These are phyloP conservation scores for Auriscalpium orientale DNA, from an alignment of 768 basidiomycete species.

Conservation along the genomic window DNA sequence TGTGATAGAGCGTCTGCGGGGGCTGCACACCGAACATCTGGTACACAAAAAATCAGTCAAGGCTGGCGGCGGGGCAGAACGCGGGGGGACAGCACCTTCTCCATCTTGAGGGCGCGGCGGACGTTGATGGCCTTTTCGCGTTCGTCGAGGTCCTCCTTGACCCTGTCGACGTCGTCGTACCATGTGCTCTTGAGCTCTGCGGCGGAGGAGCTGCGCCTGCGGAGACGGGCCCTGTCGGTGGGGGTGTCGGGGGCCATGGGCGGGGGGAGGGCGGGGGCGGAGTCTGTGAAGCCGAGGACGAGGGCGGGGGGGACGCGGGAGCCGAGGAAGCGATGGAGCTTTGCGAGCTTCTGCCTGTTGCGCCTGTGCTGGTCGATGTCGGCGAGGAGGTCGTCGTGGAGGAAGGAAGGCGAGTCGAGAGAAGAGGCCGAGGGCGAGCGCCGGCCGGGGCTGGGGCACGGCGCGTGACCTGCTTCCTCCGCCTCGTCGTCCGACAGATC, in stretches of 20 bases:
- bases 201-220: conserved; percentile 48
- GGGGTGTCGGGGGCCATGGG: conserved; percentile 13
- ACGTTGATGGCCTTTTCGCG: conserved; percentile 77
- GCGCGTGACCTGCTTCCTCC: background rate
- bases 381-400: conserved; percentile 39
- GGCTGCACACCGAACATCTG: conserved; percentile 81
- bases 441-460: background rate
- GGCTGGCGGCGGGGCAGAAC: background rate
- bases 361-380: conserved; percentile 48
- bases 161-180: conserved; percentile 50
- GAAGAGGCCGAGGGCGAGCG: conserved; percentile 36
- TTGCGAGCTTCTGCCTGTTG: conserved; percentile 72
- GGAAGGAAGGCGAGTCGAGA: conserved; percentile 29
- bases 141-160: conserved; percentile 63
- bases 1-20: conserved; percentile 72
- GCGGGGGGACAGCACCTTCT: conserved; percentile 46
- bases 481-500: conserved; percentile 62
- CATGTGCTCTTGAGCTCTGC: conserved; percentile 39
- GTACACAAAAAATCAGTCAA: background rate
- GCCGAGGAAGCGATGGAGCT: conserved; percentile 81
- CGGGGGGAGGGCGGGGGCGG: conserved; percentile 25
- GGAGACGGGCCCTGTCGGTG: conserved; percentile 25
- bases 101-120: conserved; percentile 78
- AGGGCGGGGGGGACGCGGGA: conserved; percentile 68
- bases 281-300: conserved; percentile 42